Conservation (phyloP, 768 basidiomycete genomes). For the Suillus luteus region DNA sequence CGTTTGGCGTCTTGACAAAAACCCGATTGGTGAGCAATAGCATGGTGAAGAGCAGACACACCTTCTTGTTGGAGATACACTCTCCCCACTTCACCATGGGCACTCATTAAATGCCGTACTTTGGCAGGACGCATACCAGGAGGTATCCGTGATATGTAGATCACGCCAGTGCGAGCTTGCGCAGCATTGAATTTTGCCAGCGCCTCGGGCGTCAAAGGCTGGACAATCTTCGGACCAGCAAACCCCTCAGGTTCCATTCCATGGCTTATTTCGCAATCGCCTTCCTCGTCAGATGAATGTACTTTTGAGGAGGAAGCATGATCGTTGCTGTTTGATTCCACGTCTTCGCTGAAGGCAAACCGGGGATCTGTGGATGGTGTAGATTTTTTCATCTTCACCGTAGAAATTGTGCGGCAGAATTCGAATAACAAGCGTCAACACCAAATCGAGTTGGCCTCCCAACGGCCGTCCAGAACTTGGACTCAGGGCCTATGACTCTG, state of each 20-base stretch:
- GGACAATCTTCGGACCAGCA: conserved; percentile 61
- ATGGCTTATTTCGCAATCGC: conserved; percentile 33
- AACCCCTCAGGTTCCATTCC: conserved; percentile 65
- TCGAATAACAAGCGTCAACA: not conserved
- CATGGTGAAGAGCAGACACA: conserved; percentile 25
- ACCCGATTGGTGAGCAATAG: conserved; percentile 8
- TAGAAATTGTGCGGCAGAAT: too few relatives aligned
- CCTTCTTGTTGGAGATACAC: conserved; percentile 96
- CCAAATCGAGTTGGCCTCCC: too few relatives aligned
- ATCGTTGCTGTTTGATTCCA: not conserved
- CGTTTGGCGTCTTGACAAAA: conserved; percentile 68
- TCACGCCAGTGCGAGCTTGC: conserved; percentile 77
- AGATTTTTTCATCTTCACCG: conserved; percentile 1
- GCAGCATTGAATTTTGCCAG: conserved; percentile 73
- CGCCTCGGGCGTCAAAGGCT: conserved; percentile 74
- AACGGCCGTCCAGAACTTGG: too few relatives aligned
- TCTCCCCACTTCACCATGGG: conserved; percentile 86
- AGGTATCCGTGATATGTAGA: conserved; percentile 95
- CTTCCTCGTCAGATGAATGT: conserved; percentile 4
- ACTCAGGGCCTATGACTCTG: too few relatives aligned
- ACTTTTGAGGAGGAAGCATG: not conserved
- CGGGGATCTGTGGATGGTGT: not conserved
- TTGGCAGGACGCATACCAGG: conserved; percentile 98
- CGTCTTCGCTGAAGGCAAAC: not conserved
- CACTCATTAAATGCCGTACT: conserved; percentile 89